Base-by-base conservation (phyloP, 345 rosid genomes). In the Pugionium dolabratum region DNA sequence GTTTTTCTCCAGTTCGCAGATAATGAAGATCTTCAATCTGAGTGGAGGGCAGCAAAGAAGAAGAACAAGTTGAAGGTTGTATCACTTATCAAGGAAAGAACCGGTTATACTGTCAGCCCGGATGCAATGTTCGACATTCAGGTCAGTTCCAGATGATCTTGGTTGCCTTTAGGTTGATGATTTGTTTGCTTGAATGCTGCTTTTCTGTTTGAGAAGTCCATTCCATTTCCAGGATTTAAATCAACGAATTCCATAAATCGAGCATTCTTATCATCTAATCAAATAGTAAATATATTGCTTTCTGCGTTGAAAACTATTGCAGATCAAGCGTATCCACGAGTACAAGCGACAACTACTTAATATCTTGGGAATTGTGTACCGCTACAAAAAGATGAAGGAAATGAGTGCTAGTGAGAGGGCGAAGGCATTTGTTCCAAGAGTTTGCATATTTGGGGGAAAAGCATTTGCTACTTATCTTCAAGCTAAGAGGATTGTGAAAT, bases 111-210 rank as follows among this genome's bases (percentile, higher is more conserved):
- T 30, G 87, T 88, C 29, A 84, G 80, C 64, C 84, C 90, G 2
- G 92, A 88, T 75, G 86, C 96, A 32, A 84, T 88, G 96, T 88
- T 88, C 39, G 96, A 88, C 74, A 88, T 83, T 78, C 96, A 88
- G 90, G 96, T 84, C 55, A 58, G 43, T 65, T 74, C 37, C 27
- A 59, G 28, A 43, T 44, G 62, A 41, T 62, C 67, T 57, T 64
- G 7, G 46, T 41, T 29, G 44, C 61, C 7, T 39, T 45, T 41
- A 33, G 28, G 27, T n/a, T 11, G 10, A 32, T 52, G 55, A 60
- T 35, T 47, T 71, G 3, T 54, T 42, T 54, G 1, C 40, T 45
- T 10, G 9, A 54, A 37, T 60, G 48, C 28, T 51, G 7, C 32
- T 7, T 51, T 51, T 29, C 0, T 1, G 32, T 35, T 37, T 55